Evolutionary conservation across 2,329 filamentous ascomycete genomes (phyloP).

Genomic region (Cladosporium halotolerans): DNA sequence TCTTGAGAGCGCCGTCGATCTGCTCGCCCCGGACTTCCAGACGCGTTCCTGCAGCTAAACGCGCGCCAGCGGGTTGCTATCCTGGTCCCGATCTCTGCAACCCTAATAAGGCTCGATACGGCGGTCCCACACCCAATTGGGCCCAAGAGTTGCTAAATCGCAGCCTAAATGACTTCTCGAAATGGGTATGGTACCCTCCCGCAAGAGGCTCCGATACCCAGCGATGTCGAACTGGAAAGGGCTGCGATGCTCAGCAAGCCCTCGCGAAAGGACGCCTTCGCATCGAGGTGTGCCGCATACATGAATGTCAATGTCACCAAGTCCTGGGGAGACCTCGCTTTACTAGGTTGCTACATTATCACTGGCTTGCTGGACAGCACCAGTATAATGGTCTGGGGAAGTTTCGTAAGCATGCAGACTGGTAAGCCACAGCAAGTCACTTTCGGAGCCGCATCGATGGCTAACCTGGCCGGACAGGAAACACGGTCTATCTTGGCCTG

Average conservation of each 20-base stretch:
- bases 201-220: not conserved
- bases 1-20: no score
- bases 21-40: no score
- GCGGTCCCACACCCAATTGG: no score
- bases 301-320: constrained; percentile 50
- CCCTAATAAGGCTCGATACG: no score
- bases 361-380: constrained; percentile 73
- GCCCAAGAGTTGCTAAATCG: not conserved
- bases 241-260: constrained; percentile 6
- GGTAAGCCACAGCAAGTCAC: constrained; percentile 39
- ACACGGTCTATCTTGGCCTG: constrained; percentile 72
- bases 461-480: constrained; percentile 37
- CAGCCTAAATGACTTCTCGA: not conserved
- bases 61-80: no score
- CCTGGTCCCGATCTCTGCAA: no score
- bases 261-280: constrained; percentile 1
- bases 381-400: constrained; percentile 69
- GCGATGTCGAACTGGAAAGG: constrained; percentile 1
- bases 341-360: constrained; percentile 68
- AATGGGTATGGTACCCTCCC: constrained; percentile 1
- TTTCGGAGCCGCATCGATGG: not conserved
- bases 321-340: constrained; percentile 59
- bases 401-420: constrained; percentile 80
- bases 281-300: constrained; percentile 19
- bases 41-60: no score